These are phyloP conservation scores for Lablab purpureus DNA, from an alignment of 306 rosid species.

Conservation along the genomic window DNA sequence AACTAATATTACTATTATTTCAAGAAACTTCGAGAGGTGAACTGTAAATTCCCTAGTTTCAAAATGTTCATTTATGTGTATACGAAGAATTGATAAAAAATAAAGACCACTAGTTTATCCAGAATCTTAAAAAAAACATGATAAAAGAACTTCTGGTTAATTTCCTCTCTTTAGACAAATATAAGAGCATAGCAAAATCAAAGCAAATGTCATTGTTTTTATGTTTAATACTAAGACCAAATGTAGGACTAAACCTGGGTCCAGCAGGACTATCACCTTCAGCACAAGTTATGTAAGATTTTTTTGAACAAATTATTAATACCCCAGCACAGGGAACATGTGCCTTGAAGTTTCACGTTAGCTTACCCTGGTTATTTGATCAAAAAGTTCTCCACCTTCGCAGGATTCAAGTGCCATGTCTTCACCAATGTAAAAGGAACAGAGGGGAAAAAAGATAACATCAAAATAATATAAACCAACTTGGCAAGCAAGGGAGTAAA, in stretches of 20 bases:
- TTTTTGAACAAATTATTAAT: slow-evolving; percentile 23
- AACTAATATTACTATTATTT: background rate
- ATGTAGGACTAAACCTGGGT: slow-evolving; percentile 10
- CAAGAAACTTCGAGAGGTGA: background rate
- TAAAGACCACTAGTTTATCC: slow-evolving; percentile 13
- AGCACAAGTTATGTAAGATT: slow-evolving; percentile 1
- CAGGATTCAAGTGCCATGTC: slow-evolving; percentile 99
- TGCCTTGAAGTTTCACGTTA: slow-evolving; percentile 20
- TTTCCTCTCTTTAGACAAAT: slow-evolving; percentile 27
- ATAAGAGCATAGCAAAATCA: slow-evolving; percentile 15
- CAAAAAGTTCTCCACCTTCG: slow-evolving; percentile 99
- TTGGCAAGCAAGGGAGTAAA: slow-evolving; percentile 42
- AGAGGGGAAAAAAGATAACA: slow-evolving; percentile 39
- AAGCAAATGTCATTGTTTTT: slow-evolving; percentile 1
- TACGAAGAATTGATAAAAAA: slow-evolving; percentile 1
- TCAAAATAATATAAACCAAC: slow-evolving; percentile 48
- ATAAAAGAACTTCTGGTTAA: slow-evolving; percentile 23
- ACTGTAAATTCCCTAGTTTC: background rate
- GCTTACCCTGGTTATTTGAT: slow-evolving; percentile 98
- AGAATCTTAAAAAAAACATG: slow-evolving; percentile 17
- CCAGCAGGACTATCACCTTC: slow-evolving; percentile 9
- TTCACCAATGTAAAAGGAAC: slow-evolving; percentile 51
- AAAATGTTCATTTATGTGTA: slow-evolving; percentile 10
- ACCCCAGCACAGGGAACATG: slow-evolving; percentile 38
- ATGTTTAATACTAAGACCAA: slow-evolving; percentile 32